Percentiles rank a stretch among this genome's conserved stretches.
phyloP scores from a whole-genome alignment of 345 rosid genomes.

The Eucalyptus albens region DNA sequence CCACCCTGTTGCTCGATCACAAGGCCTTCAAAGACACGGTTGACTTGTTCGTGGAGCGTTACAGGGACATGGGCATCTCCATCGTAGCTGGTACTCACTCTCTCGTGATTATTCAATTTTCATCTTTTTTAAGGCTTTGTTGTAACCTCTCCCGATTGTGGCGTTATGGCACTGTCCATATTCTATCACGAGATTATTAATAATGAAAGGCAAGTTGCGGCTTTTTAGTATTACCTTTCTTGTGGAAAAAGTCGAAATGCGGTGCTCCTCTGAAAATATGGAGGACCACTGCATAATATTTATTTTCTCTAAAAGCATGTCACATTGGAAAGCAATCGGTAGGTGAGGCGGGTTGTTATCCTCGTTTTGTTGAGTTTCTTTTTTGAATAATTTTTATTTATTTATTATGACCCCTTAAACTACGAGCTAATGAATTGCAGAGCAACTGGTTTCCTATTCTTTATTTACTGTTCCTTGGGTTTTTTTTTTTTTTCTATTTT shows the following conservation, averaged over 20 bases:
- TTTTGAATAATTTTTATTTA: not conserved
- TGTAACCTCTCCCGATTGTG: not conserved
- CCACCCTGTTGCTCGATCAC: slow-evolving; percentile 66
- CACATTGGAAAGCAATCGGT: not conserved
- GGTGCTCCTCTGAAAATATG: not conserved
- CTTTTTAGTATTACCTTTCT: not conserved
- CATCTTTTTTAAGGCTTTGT: not conserved
- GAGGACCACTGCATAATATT: not conserved
- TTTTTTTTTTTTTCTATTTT: not conserved
- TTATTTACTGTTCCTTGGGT: not conserved
- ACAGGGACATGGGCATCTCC: slow-evolving; percentile 59
- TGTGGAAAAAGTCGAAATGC: not conserved
- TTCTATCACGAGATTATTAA: not conserved
- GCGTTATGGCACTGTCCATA: not conserved
- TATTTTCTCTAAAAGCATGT: not conserved
- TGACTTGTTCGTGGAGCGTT: slow-evolving; percentile 74
- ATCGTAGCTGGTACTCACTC: slow-evolving; percentile 53
- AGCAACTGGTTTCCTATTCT: not conserved
- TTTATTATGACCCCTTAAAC: not conserved
- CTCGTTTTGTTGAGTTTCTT: not conserved
- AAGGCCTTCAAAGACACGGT: slow-evolving; percentile 66
- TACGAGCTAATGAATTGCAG: not conserved
- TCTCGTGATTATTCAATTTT: not conserved
- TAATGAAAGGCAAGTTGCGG: slow-evolving; percentile 1
- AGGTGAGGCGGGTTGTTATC: not conserved